Percentiles rank a stretch among this genome's conserved stretches.
phyloP scores from a whole-genome alignment of 306 rosid species.

The Vigna mungo region DNA sequence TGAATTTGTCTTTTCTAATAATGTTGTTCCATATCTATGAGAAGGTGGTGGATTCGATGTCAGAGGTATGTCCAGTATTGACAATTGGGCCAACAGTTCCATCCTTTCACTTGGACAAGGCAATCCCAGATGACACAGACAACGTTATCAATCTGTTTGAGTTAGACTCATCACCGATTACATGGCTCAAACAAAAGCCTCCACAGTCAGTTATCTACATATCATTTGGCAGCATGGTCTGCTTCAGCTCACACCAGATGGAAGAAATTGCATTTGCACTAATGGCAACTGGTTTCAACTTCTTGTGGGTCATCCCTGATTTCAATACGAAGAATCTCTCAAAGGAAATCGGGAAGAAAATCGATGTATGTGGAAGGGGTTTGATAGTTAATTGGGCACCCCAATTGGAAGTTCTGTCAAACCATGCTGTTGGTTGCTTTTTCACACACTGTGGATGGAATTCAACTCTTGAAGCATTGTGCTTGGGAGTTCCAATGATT shows the following conservation, averaged over 20 bases:
- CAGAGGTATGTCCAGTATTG: slow-evolving; percentile 55
- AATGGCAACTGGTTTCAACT: slow-evolving; percentile 45
- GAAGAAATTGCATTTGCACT: slow-evolving; percentile 56
- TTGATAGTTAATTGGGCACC: slow-evolving; percentile 58
- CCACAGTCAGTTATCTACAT: slow-evolving; percentile 54
- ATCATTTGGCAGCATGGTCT: slow-evolving; percentile 67
- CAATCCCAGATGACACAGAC: slow-evolving; percentile 50
- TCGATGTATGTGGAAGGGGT: slow-evolving; percentile 47
- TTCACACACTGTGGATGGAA: slow-evolving; percentile 67
- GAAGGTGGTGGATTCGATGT: slow-evolving; percentile 65
- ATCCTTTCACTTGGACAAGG: slow-evolving; percentile 55
- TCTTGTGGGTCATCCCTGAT: slow-evolving; percentile 65
- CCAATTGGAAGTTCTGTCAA: slow-evolving; percentile 60
- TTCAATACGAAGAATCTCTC: slow-evolving; percentile 47
- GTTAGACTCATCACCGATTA: slow-evolving; percentile 35
- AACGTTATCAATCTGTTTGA: slow-evolving; percentile 54
- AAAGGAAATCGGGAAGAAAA: slow-evolving; percentile 36
- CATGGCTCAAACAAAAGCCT: slow-evolving; percentile 62
- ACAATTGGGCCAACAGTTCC: slow-evolving; percentile 76
- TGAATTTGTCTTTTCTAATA: too few relatives aligned
- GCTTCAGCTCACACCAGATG: slow-evolving; percentile 54
- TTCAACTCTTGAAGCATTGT: slow-evolving; percentile 58
- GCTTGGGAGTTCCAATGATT: slow-evolving; percentile 65
- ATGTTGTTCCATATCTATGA: not conserved
- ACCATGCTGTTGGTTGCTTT: slow-evolving; percentile 58